phyloP scores from a whole-genome alignment of 2,329 filamentous ascomycete genomes.

The Xylariaceae sp. region DNA sequence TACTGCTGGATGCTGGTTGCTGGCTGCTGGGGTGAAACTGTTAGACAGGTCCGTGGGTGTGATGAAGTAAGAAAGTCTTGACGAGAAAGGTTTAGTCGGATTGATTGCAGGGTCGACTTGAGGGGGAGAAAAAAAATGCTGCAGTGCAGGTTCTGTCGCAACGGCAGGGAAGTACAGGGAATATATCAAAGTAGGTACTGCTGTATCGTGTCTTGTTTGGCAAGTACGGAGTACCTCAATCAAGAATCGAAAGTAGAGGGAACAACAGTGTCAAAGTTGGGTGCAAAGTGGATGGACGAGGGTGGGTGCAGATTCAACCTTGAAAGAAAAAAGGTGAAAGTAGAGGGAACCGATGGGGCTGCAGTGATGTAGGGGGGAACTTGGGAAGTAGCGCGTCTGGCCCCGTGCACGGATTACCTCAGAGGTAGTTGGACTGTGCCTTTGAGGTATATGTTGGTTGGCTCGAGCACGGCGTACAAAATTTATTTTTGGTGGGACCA shows the following conservation, averaged over 20 bases:
- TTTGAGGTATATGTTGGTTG: too few species aligned
- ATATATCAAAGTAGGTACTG: not conserved
- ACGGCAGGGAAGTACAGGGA: constrained; percentile 7
- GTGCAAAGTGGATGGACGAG: not conserved
- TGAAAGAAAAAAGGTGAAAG: constrained; percentile 16
- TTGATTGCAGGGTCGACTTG: constrained; percentile 2
- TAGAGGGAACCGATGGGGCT: constrained; percentile 24
- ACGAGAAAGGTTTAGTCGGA: constrained; percentile 25
- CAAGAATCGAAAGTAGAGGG: not conserved
- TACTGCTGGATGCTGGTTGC: constrained; percentile 1
- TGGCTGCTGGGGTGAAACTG: constrained; percentile 9
- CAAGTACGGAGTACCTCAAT: constrained; percentile 22
- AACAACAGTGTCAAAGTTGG: not conserved
- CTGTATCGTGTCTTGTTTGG: constrained; percentile 15
- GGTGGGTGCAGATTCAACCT: not conserved
- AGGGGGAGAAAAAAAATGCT: constrained; percentile 1
- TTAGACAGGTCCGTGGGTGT: constrained; percentile 12
- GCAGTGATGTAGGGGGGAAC: too few species aligned
- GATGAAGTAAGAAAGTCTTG: constrained; percentile 2
- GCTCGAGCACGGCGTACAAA: too few species aligned
- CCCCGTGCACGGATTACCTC: too few species aligned
- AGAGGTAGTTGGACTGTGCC: too few species aligned
- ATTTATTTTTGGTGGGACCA: too few species aligned
- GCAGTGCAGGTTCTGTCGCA: constrained; percentile 18
- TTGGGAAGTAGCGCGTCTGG: too few species aligned